These are phyloP conservation scores for Exserohilum rostratum DNA, from an alignment of 2,329 filamentous ascomycete genomes.

Conservation along the genomic window DNA sequence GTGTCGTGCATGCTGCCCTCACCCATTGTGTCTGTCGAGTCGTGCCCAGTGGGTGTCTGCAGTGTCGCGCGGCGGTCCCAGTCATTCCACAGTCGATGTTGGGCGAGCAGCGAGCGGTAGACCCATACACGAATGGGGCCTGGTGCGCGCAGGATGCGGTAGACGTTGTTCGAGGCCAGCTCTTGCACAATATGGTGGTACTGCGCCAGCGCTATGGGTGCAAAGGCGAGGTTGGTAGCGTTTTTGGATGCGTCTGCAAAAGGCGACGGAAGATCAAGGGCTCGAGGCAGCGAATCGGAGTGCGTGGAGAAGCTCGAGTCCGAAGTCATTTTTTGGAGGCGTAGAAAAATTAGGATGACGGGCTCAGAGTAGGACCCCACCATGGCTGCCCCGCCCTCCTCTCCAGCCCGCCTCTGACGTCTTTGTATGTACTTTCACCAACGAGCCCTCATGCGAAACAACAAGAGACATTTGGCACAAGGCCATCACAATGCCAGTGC, in stretches of 20 bases:
- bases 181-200: constrained; percentile 29
- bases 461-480: background rate
- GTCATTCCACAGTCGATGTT: constrained; percentile 29
- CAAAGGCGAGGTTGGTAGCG: constrained; percentile 23
- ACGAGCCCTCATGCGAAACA: too few relatives aligned
- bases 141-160: constrained; percentile 33
- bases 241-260: constrained; percentile 7
- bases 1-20: constrained; percentile 17
- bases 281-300: constrained; percentile 8
- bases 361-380: constrained; percentile 7
- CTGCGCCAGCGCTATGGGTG: constrained; percentile 31
- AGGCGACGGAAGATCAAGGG: constrained; percentile 4
- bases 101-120: constrained; percentile 31
- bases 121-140: constrained; percentile 36
- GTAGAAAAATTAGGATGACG: constrained; percentile 11
- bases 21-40: constrained; percentile 2
- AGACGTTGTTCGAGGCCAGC: constrained; percentile 33
- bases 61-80: constrained; percentile 19
- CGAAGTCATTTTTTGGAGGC: constrained; percentile 12
- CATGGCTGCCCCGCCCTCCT: background rate
- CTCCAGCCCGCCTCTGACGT: background rate
- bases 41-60: constrained; percentile 7
- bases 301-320: constrained; percentile 13
- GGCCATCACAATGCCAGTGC: background rate
- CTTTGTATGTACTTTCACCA: too few relatives aligned